Evolutionary conservation across 2,329 filamentous ascomycete species (phyloP), one percentile per base, ranked within the genome.

Genomic region (Phaeosphaeria sp.): DNA sequence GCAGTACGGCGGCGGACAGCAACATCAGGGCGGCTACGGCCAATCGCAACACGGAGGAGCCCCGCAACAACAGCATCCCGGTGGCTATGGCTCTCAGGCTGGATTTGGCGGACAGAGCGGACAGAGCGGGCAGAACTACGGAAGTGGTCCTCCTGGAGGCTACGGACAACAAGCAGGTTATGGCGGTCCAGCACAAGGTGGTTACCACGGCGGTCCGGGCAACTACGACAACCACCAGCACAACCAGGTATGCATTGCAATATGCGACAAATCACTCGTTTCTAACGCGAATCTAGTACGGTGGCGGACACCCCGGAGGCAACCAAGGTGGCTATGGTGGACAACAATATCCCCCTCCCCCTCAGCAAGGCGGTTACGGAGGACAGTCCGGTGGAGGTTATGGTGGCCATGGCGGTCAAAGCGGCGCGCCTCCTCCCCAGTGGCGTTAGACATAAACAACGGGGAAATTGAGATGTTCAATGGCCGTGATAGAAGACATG

Each of bases 161-260:
- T 72, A 72, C 43, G 68, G 65, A 47, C 64, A 67, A 36, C 70
- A 72, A 61, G 73, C 73, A 53, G 72, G 72, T 20, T 75, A 75
- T 33, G 72, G 72, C 36, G 72, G 72, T 6, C 69, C 72, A 9
- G 68, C 69, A 18, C 57, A 53, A 43, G 60, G 60, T 13, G 60
- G 60, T 17, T 68, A 67, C 39, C 74, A 74, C 49, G 71, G 71
- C n/a, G 68, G 68, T 9, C 55, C 65, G 20, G 60, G 59, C 21
- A 72, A 69, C 55, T 72, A 74, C 49, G 69, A 71, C 33, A 70
- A 73, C 53, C 71, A 74, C 54, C 65, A 74, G 51, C 71, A 74
- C 56, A 71, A 73, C 57, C 61, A 64, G 51, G 45, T 49, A 49
- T 27, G 45, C 33, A 3, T 18, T 18, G 17, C 42, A 22, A 13